Evolutionary conservation across 352 stramenopile species (phyloP).

Genomic region (Phytophthora citricola): DNA sequence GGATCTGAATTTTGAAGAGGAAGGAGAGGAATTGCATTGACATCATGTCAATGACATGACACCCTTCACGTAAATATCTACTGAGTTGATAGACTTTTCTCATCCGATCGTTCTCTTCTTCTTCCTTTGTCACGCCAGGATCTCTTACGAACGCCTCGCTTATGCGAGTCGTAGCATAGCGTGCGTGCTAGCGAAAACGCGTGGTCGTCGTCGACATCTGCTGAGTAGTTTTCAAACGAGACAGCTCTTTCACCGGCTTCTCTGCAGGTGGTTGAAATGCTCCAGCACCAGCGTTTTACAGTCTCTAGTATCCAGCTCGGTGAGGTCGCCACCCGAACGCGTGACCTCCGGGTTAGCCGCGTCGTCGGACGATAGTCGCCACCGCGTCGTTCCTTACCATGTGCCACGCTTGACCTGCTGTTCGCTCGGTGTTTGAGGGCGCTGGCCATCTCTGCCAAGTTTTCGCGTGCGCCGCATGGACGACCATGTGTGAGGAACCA

Average conservation of each 20-base stretch:
- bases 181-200: conserved; percentile 24
- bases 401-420: conserved; percentile 23
- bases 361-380: conserved; percentile 14
- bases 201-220: conserved; percentile 23
- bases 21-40: conserved; percentile 22
- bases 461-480: conserved; percentile 31
- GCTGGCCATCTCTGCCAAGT: conserved; percentile 28
- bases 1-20: conserved; percentile 26
- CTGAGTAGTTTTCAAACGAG: conserved; percentile 24
- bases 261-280: conserved; percentile 14
- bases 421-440: conserved; percentile 18
- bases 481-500: conserved; percentile 23
- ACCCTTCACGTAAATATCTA: conserved; percentile 24
- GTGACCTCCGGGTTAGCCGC: conserved; percentile 3
- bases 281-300: not conserved
- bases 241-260: not conserved
- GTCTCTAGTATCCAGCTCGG: conserved; percentile 23
- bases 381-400: conserved; percentile 26
- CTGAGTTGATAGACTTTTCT: conserved; percentile 26
- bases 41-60: not conserved
- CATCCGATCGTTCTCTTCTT: conserved; percentile 10
- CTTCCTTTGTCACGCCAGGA: conserved; percentile 6
- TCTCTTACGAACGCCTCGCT: not conserved
- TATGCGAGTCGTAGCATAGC: conserved; percentile 13
- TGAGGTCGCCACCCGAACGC: conserved; percentile 5